These are phyloP conservation scores for Trichoderma simmonsii DNA, from an alignment of 2,329 filamentous ascomycete species.

Conservation along the genomic window DNA sequence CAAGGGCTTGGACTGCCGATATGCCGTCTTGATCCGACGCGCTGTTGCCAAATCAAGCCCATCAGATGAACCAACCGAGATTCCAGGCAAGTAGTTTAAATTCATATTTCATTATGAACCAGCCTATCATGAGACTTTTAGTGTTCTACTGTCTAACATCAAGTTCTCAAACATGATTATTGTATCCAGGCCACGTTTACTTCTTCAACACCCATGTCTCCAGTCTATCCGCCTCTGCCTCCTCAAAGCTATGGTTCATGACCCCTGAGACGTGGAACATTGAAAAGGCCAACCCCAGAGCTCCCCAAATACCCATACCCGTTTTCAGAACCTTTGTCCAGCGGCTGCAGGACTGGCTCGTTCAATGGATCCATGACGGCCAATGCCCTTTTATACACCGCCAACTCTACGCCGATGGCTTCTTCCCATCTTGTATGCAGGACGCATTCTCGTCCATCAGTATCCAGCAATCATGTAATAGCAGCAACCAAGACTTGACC, in stretches of 20 bases:
- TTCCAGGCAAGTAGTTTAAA: background rate
- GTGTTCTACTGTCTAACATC: background rate
- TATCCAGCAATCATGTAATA: background rate
- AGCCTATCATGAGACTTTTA: background rate
- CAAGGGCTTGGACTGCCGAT: background rate
- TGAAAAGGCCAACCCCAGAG: background rate
- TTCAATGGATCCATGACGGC: background rate
- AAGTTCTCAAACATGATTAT: background rate
- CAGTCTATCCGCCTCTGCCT: background rate
- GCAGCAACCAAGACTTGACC: background rate
- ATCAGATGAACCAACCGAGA: background rate
- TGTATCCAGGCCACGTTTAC: background rate
- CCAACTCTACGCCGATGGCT: background rate
- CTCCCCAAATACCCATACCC: background rate
- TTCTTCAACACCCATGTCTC: background rate
- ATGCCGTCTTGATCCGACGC: background rate
- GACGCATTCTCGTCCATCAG: background rate
- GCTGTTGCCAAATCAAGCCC: background rate
- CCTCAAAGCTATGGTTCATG: background rate
- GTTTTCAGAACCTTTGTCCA: background rate
- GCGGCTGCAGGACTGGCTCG: background rate
- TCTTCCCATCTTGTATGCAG: background rate
- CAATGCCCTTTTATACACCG: background rate
- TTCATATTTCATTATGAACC: background rate
- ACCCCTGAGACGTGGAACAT: background rate